Evolutionary conservation across 441 rosid genomes (phyloP).

Genomic region (Macaranga tanarius): DNA sequence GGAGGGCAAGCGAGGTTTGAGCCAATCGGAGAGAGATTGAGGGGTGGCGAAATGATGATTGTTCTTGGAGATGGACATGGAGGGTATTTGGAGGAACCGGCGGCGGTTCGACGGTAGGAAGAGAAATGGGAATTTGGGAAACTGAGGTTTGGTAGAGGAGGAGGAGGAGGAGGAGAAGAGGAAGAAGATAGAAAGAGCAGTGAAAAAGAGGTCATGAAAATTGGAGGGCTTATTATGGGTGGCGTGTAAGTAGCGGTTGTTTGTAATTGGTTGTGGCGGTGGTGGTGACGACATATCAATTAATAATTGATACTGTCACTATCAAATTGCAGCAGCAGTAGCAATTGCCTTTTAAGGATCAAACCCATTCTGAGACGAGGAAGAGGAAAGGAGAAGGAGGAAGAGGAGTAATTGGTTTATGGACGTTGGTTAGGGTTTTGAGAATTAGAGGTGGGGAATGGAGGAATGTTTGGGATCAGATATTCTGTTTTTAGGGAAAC

Average conservation of each 20-base stretch:
- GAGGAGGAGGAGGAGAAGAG: slow-evolving; percentile 37
- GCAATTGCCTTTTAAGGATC: not conserved
- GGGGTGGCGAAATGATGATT: slow-evolving; percentile 56
- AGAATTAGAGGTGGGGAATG: slow-evolving; percentile 3
- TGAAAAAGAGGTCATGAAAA: slow-evolving; percentile 51
- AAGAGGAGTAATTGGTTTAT: not conserved
- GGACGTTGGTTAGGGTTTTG: not conserved
- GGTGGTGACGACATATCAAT: slow-evolving; percentile 28
- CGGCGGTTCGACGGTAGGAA: slow-evolving; percentile 25
- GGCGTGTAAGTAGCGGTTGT: not conserved
- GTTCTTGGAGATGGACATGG: slow-evolving; percentile 40
- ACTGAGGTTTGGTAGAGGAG: slow-evolving; percentile 14
- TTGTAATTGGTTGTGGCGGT: slow-evolving; percentile 17
- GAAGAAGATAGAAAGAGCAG: slow-evolving; percentile 58
- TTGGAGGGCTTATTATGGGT: slow-evolving; percentile 26
- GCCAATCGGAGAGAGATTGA: slow-evolving; percentile 88
- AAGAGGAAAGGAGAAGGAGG: not conserved
- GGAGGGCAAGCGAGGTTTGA: slow-evolving; percentile 70
- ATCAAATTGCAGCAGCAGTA: not conserved
- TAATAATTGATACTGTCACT: not conserved
- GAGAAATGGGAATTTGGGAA: slow-evolving; percentile 34
- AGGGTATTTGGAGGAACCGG: slow-evolving; percentile 38
- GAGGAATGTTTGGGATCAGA: not conserved
- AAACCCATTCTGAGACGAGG: slow-evolving; percentile 1
- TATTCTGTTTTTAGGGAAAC: not conserved